These are phyloP conservation scores for Cydonia oblonga DNA, from an alignment of 331 rosid species.

Conservation along the genomic window DNA sequence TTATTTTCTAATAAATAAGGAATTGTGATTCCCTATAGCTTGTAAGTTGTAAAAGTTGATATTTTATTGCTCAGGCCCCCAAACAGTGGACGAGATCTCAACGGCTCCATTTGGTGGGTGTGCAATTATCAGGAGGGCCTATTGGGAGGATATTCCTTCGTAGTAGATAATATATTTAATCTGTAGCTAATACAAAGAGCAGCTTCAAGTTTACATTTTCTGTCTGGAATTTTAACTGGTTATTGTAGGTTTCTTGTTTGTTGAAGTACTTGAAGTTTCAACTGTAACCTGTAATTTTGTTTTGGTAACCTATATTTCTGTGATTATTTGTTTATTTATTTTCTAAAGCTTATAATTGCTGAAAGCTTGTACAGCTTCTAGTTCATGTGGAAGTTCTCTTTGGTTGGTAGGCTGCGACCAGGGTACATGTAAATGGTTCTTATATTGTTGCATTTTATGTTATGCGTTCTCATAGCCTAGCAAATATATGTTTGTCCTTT, in stretches of 20 bases:
- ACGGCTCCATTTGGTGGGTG: constrained; percentile 19
- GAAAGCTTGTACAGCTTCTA: neutral
- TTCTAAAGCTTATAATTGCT: neutral
- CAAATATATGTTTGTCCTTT: neutral
- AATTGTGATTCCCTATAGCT: neutral
- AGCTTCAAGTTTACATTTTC: neutral
- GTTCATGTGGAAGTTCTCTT: neutral
- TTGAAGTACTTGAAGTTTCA: neutral
- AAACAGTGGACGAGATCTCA: constrained; percentile 14
- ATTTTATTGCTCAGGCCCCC: constrained; percentile 25
- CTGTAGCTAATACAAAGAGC: neutral
- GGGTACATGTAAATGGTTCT: neutral
- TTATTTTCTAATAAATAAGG: constrained; percentile 2
- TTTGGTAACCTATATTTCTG: neutral
- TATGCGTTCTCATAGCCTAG: neutral
- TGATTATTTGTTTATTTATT: neutral
- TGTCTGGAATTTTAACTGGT: neutral
- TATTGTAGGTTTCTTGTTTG: neutral
- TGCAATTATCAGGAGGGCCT: constrained; percentile 23
- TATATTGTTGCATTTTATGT: neutral
- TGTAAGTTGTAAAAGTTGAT: constrained; percentile 6
- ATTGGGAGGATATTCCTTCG: constrained; percentile 14
- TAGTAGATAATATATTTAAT: constrained; percentile 8
- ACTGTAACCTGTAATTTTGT: neutral
- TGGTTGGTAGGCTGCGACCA: neutral